phyloP scores from a whole-genome alignment of 1,284 basidiomycete genomes.

The Volvariella volvacea region DNA sequence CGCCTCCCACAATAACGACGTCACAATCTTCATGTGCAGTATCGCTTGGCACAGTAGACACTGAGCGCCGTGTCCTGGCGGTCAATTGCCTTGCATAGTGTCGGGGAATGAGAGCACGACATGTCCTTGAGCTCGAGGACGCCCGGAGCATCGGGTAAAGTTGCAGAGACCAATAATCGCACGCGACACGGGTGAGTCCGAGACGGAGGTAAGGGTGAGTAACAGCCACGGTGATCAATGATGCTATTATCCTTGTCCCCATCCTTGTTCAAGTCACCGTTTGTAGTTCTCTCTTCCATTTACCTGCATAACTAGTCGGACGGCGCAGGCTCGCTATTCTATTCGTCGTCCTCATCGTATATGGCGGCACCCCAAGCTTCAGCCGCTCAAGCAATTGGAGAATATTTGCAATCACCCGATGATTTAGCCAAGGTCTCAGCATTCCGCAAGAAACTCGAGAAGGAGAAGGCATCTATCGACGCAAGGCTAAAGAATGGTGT shows the following conservation, averaged over 20 bases:
- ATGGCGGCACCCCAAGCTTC: slow-evolving; percentile 55
- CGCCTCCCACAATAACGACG: slow-evolving; percentile 91
- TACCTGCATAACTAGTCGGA: too few relatives aligned
- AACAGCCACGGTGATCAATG: background rate
- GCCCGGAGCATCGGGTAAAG: background rate
- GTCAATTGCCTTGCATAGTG: too few relatives aligned
- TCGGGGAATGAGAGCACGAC: background rate
- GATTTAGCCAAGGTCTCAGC: slow-evolving; percentile 88
- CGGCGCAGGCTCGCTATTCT: slow-evolving; percentile 8
- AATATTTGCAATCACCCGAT: slow-evolving; percentile 88
- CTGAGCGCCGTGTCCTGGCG: background rate
- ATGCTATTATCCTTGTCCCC: background rate
- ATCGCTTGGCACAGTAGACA: background rate
- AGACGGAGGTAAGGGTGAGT: too few relatives aligned
- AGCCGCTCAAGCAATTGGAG: slow-evolving; percentile 76
- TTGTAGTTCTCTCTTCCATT: background rate
- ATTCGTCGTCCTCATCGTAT: slow-evolving; percentile 5
- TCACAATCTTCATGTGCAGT: slow-evolving; percentile 51
- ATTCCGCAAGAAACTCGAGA: slow-evolving; percentile 91
- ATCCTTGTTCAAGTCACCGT: background rate
- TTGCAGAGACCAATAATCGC: background rate
- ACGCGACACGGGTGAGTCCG: background rate
- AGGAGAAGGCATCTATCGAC: slow-evolving; percentile 95
- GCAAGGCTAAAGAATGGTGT: slow-evolving; percentile 89
- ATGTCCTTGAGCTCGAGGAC: background rate